Evolutionary conservation across 108 stramenopile species (phyloP), one percentile per base, ranked within the genome.

Genomic region (Stephanodiscus triporus): DNA sequence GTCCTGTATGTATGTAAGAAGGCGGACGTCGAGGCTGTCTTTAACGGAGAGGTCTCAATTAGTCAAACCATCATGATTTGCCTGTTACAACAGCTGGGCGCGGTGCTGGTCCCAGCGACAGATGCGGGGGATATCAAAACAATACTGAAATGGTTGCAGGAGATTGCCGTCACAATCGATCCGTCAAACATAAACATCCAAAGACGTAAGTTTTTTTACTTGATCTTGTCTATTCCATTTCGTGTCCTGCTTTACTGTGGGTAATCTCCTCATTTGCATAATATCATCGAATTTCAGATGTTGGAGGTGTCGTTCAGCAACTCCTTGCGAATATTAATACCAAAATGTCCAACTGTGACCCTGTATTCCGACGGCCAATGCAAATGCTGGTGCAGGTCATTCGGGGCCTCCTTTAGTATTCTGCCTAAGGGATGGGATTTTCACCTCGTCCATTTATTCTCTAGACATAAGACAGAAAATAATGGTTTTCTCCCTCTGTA

Each of bases 31-130:
- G 54, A 54, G 4, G 70, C 57, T 22, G 89, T 93, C 9, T 68
- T 95, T 53, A 80, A 75, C 48, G 81, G 88, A 23, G 64, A 42
- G 2, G 47, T 87, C 5, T 40, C 63, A 5, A 69, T 97, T 24
- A 87, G 86, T 60, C 95, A 95, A 72, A 84, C 90, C 14, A 88
- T 96, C 54, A 75, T 97, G 65, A 72, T 97, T 7, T 95, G 92
- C 70, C 68, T 97, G 69, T 86, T 95, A 87, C 95, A 96, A 62
- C 93, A 97, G 66, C 75, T 97, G 29, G 89, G 92, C 9, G 82
- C 89, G 22, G 81, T 84, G 23, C 42, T 96, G 32, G 77, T 74
- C 4, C 58, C 84, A 16, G 72, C 73, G 0, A 77, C 73, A 3
- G 63, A 61, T 48, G 61, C 77, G 27, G 63, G 24, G 16, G 86